phyloP scores from a whole-genome alignment of 2,329 filamentous ascomycete species.

The Aspergillus sp. region DNA sequence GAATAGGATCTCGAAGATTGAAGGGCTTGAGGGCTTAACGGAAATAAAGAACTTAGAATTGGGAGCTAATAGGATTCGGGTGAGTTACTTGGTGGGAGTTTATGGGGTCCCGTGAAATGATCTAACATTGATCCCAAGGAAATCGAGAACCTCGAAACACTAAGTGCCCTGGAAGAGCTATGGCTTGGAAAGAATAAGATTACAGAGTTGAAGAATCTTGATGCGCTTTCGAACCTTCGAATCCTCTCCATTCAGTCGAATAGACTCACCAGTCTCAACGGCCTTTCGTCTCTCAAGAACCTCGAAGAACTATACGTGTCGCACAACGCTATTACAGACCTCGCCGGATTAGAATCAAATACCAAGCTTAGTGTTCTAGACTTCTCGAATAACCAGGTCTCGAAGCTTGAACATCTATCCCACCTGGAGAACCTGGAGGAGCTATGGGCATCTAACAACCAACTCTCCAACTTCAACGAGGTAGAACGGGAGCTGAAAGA shows the following conservation, averaged over 20 bases:
- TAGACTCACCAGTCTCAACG: slow-evolving; percentile 75
- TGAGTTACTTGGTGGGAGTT: slow-evolving; percentile 25
- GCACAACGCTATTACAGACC: slow-evolving; percentile 80
- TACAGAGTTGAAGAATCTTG: slow-evolving; percentile 73
- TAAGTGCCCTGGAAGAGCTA: slow-evolving; percentile 78
- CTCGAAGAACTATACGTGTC: slow-evolving; percentile 95
- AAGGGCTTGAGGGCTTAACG: slow-evolving; percentile 73
- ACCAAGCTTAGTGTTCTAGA: slow-evolving; percentile 74
- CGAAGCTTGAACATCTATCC: slow-evolving; percentile 70
- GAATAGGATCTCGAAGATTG: slow-evolving; percentile 88
- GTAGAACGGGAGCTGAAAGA: slow-evolving; percentile 73
- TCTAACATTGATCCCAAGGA: slow-evolving; percentile 48
- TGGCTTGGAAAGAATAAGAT: slow-evolving; percentile 99
- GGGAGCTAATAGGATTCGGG: slow-evolving; percentile 84
- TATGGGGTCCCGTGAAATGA: not conserved
- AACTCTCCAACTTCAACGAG: slow-evolving; percentile 75
- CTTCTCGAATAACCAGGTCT: slow-evolving; percentile 83
- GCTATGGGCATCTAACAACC: slow-evolving; percentile 91
- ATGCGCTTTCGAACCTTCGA: slow-evolving; percentile 72
- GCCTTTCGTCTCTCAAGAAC: slow-evolving; percentile 69
- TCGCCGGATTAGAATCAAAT: slow-evolving; percentile 70
- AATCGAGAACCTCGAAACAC: slow-evolving; percentile 77
- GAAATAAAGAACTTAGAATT: slow-evolving; percentile 83
- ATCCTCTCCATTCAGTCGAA: slow-evolving; percentile 96
- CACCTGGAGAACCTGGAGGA: slow-evolving; percentile 75